These are phyloP conservation scores for Tarenaya hassleriana DNA, from an alignment of 345 rosid genomes.

Conservation along the genomic window DNA sequence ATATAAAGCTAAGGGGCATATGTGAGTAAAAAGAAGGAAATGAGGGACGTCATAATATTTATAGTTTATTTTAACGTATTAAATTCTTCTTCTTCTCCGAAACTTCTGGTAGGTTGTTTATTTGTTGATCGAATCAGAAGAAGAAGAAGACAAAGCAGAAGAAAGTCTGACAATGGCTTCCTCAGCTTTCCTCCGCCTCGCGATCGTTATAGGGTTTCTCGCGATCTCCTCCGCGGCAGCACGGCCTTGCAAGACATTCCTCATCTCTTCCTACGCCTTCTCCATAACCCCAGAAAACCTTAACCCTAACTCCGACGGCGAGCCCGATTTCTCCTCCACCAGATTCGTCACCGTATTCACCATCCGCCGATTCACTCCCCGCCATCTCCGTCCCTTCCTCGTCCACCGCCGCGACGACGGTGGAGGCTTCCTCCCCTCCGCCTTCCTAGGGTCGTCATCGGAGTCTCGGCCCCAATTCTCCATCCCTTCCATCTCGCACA, in stretches of 20 bases:
- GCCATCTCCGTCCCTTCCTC: conserved; percentile 14
- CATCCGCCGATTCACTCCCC: conserved; percentile 37
- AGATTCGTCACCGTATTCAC: conserved; percentile 60
- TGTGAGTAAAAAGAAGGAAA: too few species aligned
- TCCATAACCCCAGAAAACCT: conserved; percentile 51
- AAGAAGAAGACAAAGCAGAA: conserved; percentile 8
- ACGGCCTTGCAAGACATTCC: conserved; percentile 48
- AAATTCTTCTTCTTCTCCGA: too few species aligned
- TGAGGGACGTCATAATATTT: too few species aligned
- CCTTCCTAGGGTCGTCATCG: background rate
- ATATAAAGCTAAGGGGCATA: too few species aligned
- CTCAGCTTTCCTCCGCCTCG: conserved; percentile 23
- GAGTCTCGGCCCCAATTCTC: conserved; percentile 22
- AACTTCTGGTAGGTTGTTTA: too few species aligned
- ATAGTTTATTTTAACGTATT: too few species aligned
- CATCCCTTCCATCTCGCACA: conserved; percentile 31
- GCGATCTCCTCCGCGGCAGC: conserved; percentile 30
- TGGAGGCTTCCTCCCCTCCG: conserved; percentile 25
- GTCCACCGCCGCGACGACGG: conserved; percentile 18
- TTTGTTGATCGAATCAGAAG: too few species aligned
- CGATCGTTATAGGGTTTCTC: conserved; percentile 28
- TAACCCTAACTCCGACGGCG: conserved; percentile 34
- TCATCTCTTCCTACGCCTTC: conserved; percentile 65
- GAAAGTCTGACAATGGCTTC: conserved; percentile 25
- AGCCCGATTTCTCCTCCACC: conserved; percentile 33